These are phyloP conservation scores for Lachnellula willkommii DNA, from an alignment of 2,329 filamentous ascomycete genomes.

Conservation along the genomic window DNA sequence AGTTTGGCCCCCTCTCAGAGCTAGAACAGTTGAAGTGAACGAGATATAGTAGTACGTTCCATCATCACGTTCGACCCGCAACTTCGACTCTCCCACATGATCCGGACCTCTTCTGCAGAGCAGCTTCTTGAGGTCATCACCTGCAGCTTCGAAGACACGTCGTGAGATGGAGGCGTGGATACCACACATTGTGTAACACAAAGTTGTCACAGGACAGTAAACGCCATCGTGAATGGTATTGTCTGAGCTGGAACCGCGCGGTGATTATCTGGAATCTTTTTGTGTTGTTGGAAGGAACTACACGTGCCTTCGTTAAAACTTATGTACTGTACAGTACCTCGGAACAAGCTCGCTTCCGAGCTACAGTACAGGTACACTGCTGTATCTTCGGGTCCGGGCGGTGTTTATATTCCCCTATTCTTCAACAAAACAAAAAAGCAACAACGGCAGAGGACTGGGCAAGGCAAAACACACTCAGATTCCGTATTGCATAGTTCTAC, in stretches of 20 bases:
- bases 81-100: conserved; percentile 43
- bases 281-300: not conserved
- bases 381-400: not conserved
- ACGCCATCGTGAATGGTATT: not conserved
- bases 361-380: not conserved
- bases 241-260: not conserved
- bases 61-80: conserved; percentile 26
- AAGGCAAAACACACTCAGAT: not conserved
- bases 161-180: conserved; percentile 50
- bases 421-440: not conserved
- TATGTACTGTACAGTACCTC: too few relatives aligned
- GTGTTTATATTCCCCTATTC: not conserved
- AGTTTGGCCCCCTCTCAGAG: conserved; percentile 70
- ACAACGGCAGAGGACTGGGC: not conserved
- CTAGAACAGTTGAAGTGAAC: conserved; percentile 82
- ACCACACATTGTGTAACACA: conserved; percentile 48
- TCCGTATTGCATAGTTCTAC: not conserved
- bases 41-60: conserved; percentile 42
- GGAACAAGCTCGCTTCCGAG: conserved; percentile 3
- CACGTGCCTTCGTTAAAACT: not conserved
- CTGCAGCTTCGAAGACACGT: conserved; percentile 26
- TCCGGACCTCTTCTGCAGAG: conserved; percentile 57
- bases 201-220: not conserved
- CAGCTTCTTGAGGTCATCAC: conserved; percentile 37
- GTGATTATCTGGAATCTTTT: not conserved